These are phyloP conservation scores for Aschersonia sp. DNA, from an alignment of 2,329 filamentous ascomycete genomes.

Conservation along the genomic window DNA sequence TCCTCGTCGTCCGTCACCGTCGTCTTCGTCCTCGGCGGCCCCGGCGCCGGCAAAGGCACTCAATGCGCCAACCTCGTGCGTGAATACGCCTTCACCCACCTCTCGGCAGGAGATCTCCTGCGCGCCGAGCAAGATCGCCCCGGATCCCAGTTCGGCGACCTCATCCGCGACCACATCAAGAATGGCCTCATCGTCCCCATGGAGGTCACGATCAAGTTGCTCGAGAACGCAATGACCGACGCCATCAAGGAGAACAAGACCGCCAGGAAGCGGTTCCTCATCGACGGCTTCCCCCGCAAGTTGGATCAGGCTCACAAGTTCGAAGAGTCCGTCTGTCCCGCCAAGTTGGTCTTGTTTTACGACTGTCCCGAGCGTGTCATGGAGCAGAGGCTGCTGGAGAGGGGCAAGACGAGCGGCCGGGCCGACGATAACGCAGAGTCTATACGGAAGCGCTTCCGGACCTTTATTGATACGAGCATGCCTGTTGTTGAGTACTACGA, in stretches of 20 bases:
- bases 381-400: conserved; percentile 68
- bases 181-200: conserved; percentile 96
- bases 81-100: conserved; percentile 82
- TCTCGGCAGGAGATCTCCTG: conserved; percentile 85
- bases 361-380: conserved; percentile 86
- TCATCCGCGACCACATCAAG: conserved; percentile 89
- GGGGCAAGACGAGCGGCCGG: conserved; percentile 84
- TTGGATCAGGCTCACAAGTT: conserved; percentile 95
- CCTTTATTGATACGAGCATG: conserved; percentile 94
- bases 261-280: conserved; percentile 57
- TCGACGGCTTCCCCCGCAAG: conserved; percentile 83
- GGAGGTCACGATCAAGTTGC: conserved; percentile 87
- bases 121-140: conserved; percentile 83
- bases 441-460: conserved; percentile 92
- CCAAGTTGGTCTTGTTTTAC: conserved; percentile 81
- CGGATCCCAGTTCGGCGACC: conserved; percentile 76
- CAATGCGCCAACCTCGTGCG: conserved; percentile 81
- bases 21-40: conserved; percentile 90
- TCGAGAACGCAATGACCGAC: conserved; percentile 84
- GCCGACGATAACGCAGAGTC: conserved; percentile 89
- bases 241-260: conserved; percentile 37
- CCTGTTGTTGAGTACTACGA: conserved; percentile 84
- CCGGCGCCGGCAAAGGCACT: conserved; percentile 91
- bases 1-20: conserved; percentile 73
- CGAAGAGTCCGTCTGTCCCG: conserved; percentile 74